phyloP scores from a whole-genome alignment of 2,329 filamentous ascomycete species.

The Myriosclerotinia curreyana region DNA sequence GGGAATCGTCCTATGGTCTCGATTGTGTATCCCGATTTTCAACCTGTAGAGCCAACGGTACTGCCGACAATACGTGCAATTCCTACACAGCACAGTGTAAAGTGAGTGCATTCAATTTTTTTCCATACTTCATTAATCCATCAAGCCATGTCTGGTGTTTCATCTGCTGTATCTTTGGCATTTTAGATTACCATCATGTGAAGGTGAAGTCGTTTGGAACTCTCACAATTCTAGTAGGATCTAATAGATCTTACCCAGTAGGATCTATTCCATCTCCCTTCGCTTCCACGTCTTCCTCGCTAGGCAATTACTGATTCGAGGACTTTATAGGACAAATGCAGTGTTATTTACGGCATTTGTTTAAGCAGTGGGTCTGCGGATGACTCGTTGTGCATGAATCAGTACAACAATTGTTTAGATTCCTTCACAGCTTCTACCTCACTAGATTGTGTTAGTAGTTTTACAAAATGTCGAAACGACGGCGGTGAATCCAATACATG shows the following conservation, averaged over 20 bases:
- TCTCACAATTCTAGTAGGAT: background rate
- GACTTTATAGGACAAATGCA: conserved; percentile 22
- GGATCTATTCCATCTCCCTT: too few relatives aligned
- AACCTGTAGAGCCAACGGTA: conserved; percentile 19
- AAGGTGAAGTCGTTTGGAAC: too few relatives aligned
- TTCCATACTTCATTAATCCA: too few relatives aligned
- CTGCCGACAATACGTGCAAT: conserved; percentile 24
- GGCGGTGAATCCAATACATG: conserved; percentile 22
- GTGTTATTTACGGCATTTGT: conserved; percentile 24
- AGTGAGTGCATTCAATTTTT: background rate
- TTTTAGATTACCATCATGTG: too few relatives aligned
- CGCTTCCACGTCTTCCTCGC: background rate
- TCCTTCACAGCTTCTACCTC: conserved; percentile 23
- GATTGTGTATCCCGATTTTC: conserved; percentile 19
- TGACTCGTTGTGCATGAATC: conserved; percentile 24
- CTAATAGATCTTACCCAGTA: too few relatives aligned
- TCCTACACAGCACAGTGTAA: conserved; percentile 25
- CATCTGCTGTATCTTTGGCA: too few relatives aligned
- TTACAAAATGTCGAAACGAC: conserved; percentile 19
- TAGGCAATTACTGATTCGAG: background rate
- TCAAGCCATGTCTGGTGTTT: too few relatives aligned
- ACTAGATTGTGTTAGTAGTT: conserved; percentile 23
- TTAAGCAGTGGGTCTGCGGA: conserved; percentile 19
- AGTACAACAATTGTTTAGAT: conserved; percentile 26
- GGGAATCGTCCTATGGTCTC: background rate